Base-by-base conservation (phyloP, 169 alveolate species). In the Toxoplasma gondii region DNA sequence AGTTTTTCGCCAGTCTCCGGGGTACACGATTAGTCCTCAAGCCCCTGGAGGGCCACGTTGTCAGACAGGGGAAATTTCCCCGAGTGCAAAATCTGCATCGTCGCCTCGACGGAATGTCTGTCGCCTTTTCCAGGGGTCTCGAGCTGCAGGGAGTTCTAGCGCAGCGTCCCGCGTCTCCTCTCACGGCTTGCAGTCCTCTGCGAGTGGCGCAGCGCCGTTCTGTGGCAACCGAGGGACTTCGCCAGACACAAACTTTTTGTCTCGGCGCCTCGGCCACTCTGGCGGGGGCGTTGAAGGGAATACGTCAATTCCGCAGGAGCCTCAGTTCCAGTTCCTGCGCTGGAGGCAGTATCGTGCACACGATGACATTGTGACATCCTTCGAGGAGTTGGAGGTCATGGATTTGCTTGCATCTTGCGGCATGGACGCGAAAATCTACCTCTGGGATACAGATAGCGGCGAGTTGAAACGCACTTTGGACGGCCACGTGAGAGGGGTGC, bases 261-360 rank as follows among this genome's bases (percentile, higher is more conserved):
- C 83, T n/a, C 39, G 43, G 44, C 83, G 27, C 39, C 43, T 7
- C 43, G 43, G 43, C 22, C 22, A 70, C 83, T 70, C 83, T 31
- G 45, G 39, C 44, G 86, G 86, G 24, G 86, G 86, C 27, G 86
- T 34, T 5, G 93, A 93, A 70, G 97, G 90, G 69, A 92, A 94
- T 88, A 96, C 81, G 41, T 24, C 44, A 4, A 43, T 54, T 22
- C 58, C 53, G 53, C 49, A 43, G 17, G 83, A 88, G 36, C 83
- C 82, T n/a, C 83, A 58, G 81, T 19, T 12, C 29, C 80, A 44
- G 27, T 24, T 53, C 49, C 43, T 88, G 34, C 34, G 92, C 58
- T 53, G 92, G 92, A 34, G 83, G 39, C 92, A 53, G 36, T 22
- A 39, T 64, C 45, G 83, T 1, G 83, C 69, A 43, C 92, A 88